Evolutionary conservation across 345 rosid genomes (phyloP).

Genomic region (Gossypium anomalum): DNA sequence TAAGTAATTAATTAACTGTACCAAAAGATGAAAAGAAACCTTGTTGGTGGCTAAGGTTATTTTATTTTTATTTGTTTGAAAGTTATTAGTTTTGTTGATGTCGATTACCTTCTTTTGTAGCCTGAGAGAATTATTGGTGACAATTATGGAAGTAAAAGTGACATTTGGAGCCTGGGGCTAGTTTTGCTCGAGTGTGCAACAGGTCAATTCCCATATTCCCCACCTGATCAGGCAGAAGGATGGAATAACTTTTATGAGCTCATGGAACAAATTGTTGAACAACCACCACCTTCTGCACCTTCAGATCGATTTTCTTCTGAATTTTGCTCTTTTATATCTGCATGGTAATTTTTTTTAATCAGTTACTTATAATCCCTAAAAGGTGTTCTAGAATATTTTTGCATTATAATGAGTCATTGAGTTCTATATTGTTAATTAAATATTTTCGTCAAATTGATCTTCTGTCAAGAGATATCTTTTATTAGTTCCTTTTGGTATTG

Average conservation of each 20-base stretch:
- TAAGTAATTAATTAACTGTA: constrained; percentile 41
- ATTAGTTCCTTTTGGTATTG: not conserved
- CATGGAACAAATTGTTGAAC: constrained; percentile 80
- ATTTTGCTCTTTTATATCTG: constrained; percentile 82
- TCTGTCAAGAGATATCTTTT: not conserved
- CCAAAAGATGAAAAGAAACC: not conserved
- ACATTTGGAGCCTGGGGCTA: constrained; percentile 96
- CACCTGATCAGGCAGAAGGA: constrained; percentile 56
- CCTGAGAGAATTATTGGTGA: constrained; percentile 85
- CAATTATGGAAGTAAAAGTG: constrained; percentile 63
- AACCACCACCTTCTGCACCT: constrained; percentile 71
- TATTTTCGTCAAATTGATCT: not conserved
- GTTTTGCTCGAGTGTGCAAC: constrained; percentile 86
- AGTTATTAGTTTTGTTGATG: not conserved
- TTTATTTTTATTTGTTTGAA: not conserved
- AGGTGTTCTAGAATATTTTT: not conserved
- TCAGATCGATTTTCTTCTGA: constrained; percentile 64
- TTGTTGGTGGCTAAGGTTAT: not conserved
- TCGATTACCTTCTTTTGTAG: constrained; percentile 27
- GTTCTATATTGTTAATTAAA: not conserved
- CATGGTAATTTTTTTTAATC: constrained; percentile 44
- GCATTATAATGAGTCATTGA: not conserved
- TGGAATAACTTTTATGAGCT: constrained; percentile 81
- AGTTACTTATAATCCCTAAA: not conserved
- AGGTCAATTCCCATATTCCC: constrained; percentile 74